phyloP scores from a whole-genome alignment of 345 rosid genomes.

The Microcos paniculata region DNA sequence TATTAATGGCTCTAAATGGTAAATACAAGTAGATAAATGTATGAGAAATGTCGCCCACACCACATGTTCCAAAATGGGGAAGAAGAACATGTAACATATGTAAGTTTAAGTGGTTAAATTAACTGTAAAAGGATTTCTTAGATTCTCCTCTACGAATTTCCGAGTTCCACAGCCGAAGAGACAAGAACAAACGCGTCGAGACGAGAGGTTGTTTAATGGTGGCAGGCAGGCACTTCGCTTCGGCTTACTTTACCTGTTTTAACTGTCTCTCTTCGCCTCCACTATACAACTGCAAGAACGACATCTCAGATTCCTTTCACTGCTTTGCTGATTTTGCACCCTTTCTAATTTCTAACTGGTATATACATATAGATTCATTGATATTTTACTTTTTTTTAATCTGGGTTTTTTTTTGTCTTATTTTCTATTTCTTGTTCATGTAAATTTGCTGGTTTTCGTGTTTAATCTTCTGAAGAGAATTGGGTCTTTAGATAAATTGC shows the following conservation, averaged over 20 bases:
- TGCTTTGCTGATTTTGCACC: not conserved
- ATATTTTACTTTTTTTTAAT: not conserved
- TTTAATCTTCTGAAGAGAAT: not conserved
- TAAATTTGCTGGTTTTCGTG: not conserved
- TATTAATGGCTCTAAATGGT: no score
- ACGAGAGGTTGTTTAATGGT: not conserved
- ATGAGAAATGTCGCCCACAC: no score
- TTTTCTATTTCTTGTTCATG: not conserved
- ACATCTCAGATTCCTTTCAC: not conserved
- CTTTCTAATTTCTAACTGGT: constrained; percentile 3
- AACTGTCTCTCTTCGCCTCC: not conserved
- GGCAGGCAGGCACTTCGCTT: not conserved
- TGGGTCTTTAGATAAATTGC: not conserved
- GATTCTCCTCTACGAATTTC: no score
- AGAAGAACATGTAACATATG: no score
- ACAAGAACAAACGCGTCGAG: no score
- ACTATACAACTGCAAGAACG: not conserved
- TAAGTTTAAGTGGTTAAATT: no score
- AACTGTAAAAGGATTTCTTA: no score
- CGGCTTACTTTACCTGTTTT: not conserved
- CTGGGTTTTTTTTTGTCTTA: not conserved
- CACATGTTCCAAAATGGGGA: no score
- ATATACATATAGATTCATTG: not conserved
- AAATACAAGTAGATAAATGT: no score
- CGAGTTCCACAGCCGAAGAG: no score